Evolutionary conservation across 495 filamentous ascomycete genomes (phyloP).

Genomic region (Penicillium turbatum): DNA sequence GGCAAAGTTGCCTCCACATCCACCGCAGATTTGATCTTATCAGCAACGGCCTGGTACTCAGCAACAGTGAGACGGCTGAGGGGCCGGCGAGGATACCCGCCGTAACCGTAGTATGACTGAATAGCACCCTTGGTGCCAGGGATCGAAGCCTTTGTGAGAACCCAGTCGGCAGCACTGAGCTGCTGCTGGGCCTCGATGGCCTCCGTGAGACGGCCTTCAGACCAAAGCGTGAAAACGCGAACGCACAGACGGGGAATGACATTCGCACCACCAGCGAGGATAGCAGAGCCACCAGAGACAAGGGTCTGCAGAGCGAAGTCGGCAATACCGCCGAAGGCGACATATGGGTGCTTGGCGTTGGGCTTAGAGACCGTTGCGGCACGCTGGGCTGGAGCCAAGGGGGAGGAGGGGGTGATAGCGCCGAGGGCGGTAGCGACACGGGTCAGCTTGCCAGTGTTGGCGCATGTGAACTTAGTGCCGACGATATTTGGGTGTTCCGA

Average conservation of each 20-base stretch:
- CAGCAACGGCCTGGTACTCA: constrained; percentile 52
- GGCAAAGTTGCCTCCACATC: constrained; percentile 55
- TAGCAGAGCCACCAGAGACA: constrained; percentile 72
- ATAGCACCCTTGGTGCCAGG: constrained; percentile 83
- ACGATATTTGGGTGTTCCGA: constrained; percentile 79
- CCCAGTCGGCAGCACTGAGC: constrained; percentile 76
- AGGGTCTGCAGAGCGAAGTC: constrained; percentile 84
- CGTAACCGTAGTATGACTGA: constrained; percentile 80
- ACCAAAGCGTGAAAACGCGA: constrained; percentile 75
- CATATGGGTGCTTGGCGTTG: constrained; percentile 56
- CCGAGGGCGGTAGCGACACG: constrained; percentile 73
- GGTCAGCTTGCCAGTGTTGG: constrained; percentile 83
- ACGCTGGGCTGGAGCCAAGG: constrained; percentile 31
- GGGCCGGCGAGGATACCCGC: constrained; percentile 70
- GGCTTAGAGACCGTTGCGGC: constrained; percentile 33
- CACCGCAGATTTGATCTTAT: constrained; percentile 65
- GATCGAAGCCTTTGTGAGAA: constrained; percentile 79
- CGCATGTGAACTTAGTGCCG: constrained; percentile 89
- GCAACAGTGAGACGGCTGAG: constrained; percentile 58
- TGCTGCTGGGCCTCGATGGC: constrained; percentile 67
- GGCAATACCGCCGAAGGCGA: constrained; percentile 84
- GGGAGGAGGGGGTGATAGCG: constrained; percentile 58
- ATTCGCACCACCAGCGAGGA: constrained; percentile 84
- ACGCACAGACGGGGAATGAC: constrained; percentile 80
- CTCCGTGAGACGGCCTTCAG: constrained; percentile 66